Evolutionary conservation across 139 green algal genomes (phyloP), one percentile per base, ranked within the genome.

Genomic region (Chlorella vulgaris): DNA sequence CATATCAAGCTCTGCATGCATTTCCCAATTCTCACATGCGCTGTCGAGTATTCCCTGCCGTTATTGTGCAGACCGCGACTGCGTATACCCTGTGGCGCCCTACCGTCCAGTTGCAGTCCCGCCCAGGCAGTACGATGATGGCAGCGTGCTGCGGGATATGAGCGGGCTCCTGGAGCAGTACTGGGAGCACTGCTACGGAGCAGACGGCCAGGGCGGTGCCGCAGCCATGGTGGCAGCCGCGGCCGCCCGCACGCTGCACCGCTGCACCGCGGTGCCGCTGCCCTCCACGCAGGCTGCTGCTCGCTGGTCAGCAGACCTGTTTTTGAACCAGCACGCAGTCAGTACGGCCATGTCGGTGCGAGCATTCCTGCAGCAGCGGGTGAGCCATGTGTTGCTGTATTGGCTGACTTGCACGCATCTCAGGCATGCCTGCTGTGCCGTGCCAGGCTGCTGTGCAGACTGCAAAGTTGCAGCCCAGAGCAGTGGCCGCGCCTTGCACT

Each of bases 111-210:
- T 80, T 28, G 61, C 39, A 19, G 33, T 24, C 28, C 58, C 13
- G 58, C 74, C 74, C 28, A 61, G 7, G 5, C 35, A 69, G 29
- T 69, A 47, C 4, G 74, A 80, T 13, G 73, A 80, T 22, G 74
- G 74, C 58, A 60, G 58, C 39, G 74, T 80, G 74, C 74, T 80
- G 58, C 40, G 58, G 13, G 40, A n/a, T n/a, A 70, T 80, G 74
- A 28, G 39, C 38, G 24, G 38, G 1, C 38, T 60, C 28, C 55
- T 60, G 22, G 31, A 35, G 35, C 38, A 39, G 7, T 80, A 71
- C 74, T 70, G 58, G 58, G 10, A 26, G 4, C 74, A 80, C 58
- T 80, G 74, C 74, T 80, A 80, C 19, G 74, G 58, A 36, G 3
- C 74, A 7, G 74, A 80, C n/a, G 74, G 74, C 38, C 22, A 24